Evolutionary conservation across 768 basidiomycete species (phyloP), one percentile per base, ranked within the genome.

Genomic region (Lactifluus piperatus): DNA sequence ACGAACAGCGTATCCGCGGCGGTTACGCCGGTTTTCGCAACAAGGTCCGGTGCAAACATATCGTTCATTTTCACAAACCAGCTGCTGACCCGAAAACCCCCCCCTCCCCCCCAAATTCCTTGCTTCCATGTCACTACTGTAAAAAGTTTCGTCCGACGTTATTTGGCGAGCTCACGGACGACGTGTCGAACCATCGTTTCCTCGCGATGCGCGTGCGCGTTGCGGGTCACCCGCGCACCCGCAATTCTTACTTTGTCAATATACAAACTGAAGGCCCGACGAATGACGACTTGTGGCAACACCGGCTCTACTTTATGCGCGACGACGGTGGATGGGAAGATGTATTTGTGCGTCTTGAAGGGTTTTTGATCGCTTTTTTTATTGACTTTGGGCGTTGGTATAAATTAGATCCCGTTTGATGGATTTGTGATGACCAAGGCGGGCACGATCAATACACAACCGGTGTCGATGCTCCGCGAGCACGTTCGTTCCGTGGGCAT

Each of bases 1-100:
- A 85, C 53, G 80, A 84, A 66, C 81, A 82, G 1, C 80, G 81
- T 65, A 77, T 95, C 37, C 76, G 90, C 50, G 84, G 85, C 5
- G 94, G 94, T 0, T 98, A 95, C 71, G 91, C 92, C 18, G 94
- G 91, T 18, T 91, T 97, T 69, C 76, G 91, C 63, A 95, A 85
- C 69, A 88, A 85, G 77, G 92, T 88, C 56, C 54, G 74, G 5
- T 18, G 37, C 37, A 39, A 10, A 16, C 37, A 39, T 4, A 13
- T 13, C 10, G 10, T n/a, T 18, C 0, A n/a, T 8, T 20, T 29
- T 27, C n/a, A n/a, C n/a, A n/a, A n/a, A n/a, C n/a, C n/a, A n/a
- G n/a, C n/a, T n/a, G n/a, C n/a, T n/a, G n/a, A n/a, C n/a, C n/a
- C n/a, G n/a, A n/a, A n/a, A n/a, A n/a, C n/a, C 3, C n/a, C n/a